Base-by-base conservation (phyloP, 2,329 filamentous ascomycete genomes). In the Albophoma yamanashiensis region DNA sequence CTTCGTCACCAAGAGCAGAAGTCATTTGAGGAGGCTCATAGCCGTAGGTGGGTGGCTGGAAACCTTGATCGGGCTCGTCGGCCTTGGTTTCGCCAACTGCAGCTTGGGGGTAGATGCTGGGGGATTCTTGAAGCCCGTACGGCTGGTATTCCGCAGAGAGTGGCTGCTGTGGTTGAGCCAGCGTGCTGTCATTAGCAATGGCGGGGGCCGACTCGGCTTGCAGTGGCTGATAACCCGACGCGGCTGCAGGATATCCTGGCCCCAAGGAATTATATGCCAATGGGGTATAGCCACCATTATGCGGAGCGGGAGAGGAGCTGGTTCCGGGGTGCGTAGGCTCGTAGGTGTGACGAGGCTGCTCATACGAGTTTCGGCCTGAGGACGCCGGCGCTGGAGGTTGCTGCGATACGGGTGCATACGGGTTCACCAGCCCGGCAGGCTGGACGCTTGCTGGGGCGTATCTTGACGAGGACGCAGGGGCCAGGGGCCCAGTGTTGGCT, bases 41-140 rank as follows among this genome's bases (percentile, higher is more conserved):
- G 6, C 79, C 80, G 59, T 81, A 82, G 4, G 76, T 75, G 0
- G 75, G 70, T 17, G 79, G 73, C 58, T 82, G 78, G 61, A 81
- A 81, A 5, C 68, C 70, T 59, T 71, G 66, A 59, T 67, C 59
- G 56, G 66, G 55, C 47, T 66, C 20, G 53, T 68, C 62, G 34
- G 61, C 34, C 39, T 50, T 40, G 43, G 67, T 45, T 42, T 66
- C 61, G 15, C 60, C 59, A 1, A 17, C 56, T n/a, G 50, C 56
- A 25, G 52, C 6, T 36, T 42, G 57, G 7, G 62, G 43, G 6
- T 64, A 63, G 55, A 69, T 66, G 56, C 63, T 66, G 20, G 67
- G 61, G 2, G 69, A 64, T 20, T 64, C 60, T 38, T 69, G 63
- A 27, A 71, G 66, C 6, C 68, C 68, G 47, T 68, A 69, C 4